Conservation (phyloP, 1,284 basidiomycete species). For the Ustilago xerochloae region DNA sequence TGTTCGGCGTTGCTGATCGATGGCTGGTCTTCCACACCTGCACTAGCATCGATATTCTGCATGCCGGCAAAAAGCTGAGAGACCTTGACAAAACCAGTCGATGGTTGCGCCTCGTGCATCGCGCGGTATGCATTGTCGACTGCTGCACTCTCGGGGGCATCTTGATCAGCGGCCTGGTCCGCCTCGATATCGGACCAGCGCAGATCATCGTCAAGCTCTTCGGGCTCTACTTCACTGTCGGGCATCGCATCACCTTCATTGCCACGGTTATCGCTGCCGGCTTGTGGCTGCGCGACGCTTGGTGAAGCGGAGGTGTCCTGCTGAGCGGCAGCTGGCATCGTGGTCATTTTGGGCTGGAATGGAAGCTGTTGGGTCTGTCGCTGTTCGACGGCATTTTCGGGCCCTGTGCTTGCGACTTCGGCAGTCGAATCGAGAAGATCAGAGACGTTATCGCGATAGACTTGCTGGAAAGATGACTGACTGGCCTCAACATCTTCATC, state of each 20-base stretch:
- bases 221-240: constrained; percentile 37
- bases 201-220: constrained; percentile 43
- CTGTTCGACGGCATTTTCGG: no score
- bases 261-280: neutral
- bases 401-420: neutral
- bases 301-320: neutral
- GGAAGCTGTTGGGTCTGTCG: no score
- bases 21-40: neutral
- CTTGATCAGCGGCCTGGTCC: constrained; percentile 1
- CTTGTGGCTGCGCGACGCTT: neutral
- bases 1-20: neutral
- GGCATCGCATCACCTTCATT: constrained; percentile 28
- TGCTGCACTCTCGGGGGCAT: neutral
- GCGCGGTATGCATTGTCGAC: constrained; percentile 23
- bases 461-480: neutral
- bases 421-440: neutral
- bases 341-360: neutral
- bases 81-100: constrained; percentile 39
- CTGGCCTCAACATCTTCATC: neutral
- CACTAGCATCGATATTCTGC: constrained; percentile 1
- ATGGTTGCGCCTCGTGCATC: constrained; percentile 21
- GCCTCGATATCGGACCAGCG: constrained; percentile 37
- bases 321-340: neutral
- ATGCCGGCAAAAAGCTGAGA: constrained; percentile 36
- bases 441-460: neutral